Base-by-base conservation (phyloP, 768 basidiomycete species). In the Filobasidium floriforme region DNA sequence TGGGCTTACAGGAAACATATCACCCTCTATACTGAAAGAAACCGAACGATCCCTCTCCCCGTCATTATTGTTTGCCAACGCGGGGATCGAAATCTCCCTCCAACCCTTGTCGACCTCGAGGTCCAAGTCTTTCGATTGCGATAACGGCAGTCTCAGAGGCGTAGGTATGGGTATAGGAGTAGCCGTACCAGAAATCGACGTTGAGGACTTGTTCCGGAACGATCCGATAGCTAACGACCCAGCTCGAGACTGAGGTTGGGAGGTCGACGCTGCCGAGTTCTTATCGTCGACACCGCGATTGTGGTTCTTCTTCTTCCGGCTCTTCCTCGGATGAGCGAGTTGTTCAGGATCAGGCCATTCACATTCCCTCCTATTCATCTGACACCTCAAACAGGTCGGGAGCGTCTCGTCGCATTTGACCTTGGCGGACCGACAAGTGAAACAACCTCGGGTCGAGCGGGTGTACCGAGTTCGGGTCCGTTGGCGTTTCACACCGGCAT, bases 321-420 rank as follows among this genome's bases (percentile, higher is more conserved):
- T 29, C 41, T 41, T 43, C 26, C 61, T 15, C 1, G 54, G 54
- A 32, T 57, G 54, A 57, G 54, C 54, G 24, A 57, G 54, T 32
- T 63, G 22, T n/a, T 55, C 46, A 6, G 46, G 18, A 3, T 29
- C 18, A 9, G 62, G 62, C 41, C 46, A 63, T 28, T 40, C 7
- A 32, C 62, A 63, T 1, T 6, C 9, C 29, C 62, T 2, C 18
- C 29, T 4, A 18, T 43, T 46, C n/a, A 24, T 12, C 19, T 28
- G 5, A 29, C 62, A 63, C 37, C 62, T 49, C 1, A 52, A 15
- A 55, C 62, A 63, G 9, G 49, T 29, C 12, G 46, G 46, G 11
- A 14, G 6, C 15, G 62, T 63, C 22, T 63, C 62, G 37, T 63
- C 62, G 37, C 62, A 63, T 41, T 63, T 63, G 10, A 63, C 62